phyloP scores from a whole-genome alignment of 352 stramenopile genomes.

The Bremia lactucae region DNA sequence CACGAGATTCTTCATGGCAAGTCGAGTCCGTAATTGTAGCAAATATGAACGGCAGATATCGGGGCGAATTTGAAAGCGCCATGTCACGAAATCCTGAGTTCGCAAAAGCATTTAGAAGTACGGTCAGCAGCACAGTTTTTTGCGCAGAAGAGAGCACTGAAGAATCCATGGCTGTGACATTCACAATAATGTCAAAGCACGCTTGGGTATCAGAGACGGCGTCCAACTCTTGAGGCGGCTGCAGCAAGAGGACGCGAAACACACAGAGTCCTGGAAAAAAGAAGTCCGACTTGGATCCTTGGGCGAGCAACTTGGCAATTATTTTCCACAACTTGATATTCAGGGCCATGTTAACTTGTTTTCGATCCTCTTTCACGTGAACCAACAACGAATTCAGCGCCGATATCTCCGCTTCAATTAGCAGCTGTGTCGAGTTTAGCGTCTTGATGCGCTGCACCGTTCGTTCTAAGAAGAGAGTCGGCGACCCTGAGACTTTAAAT shows the following conservation, averaged over 20 bases:
- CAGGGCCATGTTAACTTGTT: conserved; percentile 7
- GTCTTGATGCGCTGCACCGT: conserved; percentile 33
- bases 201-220: conserved; percentile 26
- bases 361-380: conserved; percentile 13
- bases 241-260: conserved; percentile 49
- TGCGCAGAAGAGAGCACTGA: conserved; percentile 27
- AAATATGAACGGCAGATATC: conserved; percentile 67
- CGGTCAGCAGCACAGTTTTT: conserved; percentile 41
- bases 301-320: conserved; percentile 32
- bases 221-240: conserved; percentile 12
- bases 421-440: conserved; percentile 21
- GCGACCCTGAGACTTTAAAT: conserved; percentile 46
- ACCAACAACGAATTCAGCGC: conserved; percentile 20
- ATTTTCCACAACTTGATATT: conserved; percentile 31
- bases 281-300: conserved; percentile 20
- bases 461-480: conserved; percentile 37
- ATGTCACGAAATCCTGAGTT: conserved; percentile 43
- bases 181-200: conserved; percentile 43
- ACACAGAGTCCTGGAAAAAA: conserved; percentile 52
- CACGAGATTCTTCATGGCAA: conserved; percentile 27
- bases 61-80: conserved; percentile 29
- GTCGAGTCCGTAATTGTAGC: conserved; percentile 30
- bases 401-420: conserved; percentile 22
- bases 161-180: conserved; percentile 22
- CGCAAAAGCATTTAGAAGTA: conserved; percentile 56